Percentiles rank a stretch among this genome's conserved stretches.
These are phyloP conservation scores for Sisymbrium altissimum DNA, from an alignment of 345 rosid species.

Conservation along the genomic window DNA sequence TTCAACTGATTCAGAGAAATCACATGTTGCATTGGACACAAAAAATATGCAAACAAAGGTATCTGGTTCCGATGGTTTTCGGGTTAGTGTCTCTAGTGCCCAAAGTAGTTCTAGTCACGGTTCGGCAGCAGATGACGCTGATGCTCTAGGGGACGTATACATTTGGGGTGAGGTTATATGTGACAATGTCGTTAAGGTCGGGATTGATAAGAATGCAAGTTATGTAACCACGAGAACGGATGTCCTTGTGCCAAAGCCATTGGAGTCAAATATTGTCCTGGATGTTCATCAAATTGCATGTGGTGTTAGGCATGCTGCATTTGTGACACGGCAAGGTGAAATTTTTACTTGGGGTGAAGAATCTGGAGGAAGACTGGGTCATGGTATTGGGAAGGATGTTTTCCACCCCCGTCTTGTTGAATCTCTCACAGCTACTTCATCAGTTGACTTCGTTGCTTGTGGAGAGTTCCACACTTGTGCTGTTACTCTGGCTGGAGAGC, in stretches of 20 bases:
- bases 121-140: slow-evolving; percentile 90
- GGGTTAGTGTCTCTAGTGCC: slow-evolving; percentile 97
- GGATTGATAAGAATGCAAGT: slow-evolving; percentile 63
- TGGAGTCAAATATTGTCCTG: slow-evolving; percentile 80
- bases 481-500: slow-evolving; percentile 83
- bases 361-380: slow-evolving; percentile 95
- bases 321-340: slow-evolving; percentile 93
- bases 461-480: slow-evolving; percentile 98
- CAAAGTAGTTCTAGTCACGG: slow-evolving; percentile 98
- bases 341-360: slow-evolving; percentile 99
- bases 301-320: slow-evolving; percentile 88
- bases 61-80: slow-evolving; percentile 82
- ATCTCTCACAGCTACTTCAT: slow-evolving; percentile 54
- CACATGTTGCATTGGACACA: slow-evolving; percentile 82
- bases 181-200: slow-evolving; percentile 70
- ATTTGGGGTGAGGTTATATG: slow-evolving; percentile 95
- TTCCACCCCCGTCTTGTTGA: slow-evolving; percentile 78
- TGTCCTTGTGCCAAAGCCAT: slow-evolving; percentile 77
- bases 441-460: slow-evolving; percentile 83
- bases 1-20: slow-evolving; percentile 52
- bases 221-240: slow-evolving; percentile 70
- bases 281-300: slow-evolving; percentile 93
- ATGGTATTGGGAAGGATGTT: slow-evolving; percentile 80
- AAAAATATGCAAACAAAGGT: slow-evolving; percentile 83
- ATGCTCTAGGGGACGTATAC: slow-evolving; percentile 96